Evolutionary conservation across 257 asterid species (phyloP), one percentile per base, ranked within the genome.

Genomic region (Penstemon eatonii): DNA sequence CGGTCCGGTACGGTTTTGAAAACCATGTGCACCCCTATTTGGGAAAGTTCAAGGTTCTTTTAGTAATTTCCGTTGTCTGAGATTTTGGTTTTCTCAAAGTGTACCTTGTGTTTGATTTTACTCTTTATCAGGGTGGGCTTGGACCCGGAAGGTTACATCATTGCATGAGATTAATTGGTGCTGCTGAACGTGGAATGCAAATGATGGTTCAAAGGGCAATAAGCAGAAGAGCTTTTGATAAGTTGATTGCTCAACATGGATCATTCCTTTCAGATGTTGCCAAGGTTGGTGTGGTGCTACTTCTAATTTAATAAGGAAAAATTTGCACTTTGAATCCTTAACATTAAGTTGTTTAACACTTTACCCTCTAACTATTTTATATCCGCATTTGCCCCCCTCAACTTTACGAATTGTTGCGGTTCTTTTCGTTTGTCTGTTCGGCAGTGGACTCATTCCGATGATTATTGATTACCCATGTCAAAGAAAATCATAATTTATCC

Each of bases 61-160:
- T 3, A 65, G 33, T 25, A 41, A 42, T 67, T 67, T 25, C 13
- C 46, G 50, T 59, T 9, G 8, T 59, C 2, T 8, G 46, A 53
- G 75, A 54, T 43, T 15, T 58, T 25, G 60, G 60, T 64, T 64
- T 70, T 75, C 42, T 62, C 60, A 8, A 69, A 39, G 67, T 18
- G 4, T 46, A 43, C 64, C 13, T 51, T 49, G 7, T 39, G 36
- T 60, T 60, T 57, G 56, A 61, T 56, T 62, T 37, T 54, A 12
- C 71, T 67, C 59, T 44, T 61, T 70, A 25, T 67, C 85, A 92
- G 98, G 98, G 98, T 66, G 80, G 98, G 78, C 80, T 93, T 60
- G 98, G 98, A 59, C 98, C 98, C 0, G 98, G 98, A 71, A 85
- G 97, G 80, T 67, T 93, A 76, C 97, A 93, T 80, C 98, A 93